A percentile compares a stretch with the other conserved stretches of the same genome.
These are phyloP conservation scores for Tolypocladium guangdongense DNA, from an alignment of 2,329 filamentous ascomycete genomes.

Conservation along the genomic window DNA sequence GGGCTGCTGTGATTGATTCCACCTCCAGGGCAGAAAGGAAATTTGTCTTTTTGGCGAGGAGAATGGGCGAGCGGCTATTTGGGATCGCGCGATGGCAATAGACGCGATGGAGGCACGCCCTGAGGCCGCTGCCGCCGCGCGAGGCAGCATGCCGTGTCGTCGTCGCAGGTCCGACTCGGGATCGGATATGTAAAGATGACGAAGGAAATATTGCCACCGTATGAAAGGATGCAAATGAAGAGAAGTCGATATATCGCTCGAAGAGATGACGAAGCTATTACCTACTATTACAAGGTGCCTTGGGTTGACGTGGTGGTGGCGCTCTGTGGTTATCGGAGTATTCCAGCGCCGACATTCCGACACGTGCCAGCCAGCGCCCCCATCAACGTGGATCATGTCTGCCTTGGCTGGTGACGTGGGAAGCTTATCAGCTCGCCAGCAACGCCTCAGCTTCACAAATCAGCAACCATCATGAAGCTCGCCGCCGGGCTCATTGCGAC, in stretches of 20 bases:
- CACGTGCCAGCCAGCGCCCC: conserved; percentile 10
- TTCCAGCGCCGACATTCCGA: conserved; percentile 15
- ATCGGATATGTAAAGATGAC: background rate
- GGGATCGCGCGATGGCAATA: conserved; percentile 9
- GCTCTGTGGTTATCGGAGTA: conserved; percentile 13
- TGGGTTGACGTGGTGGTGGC: conserved; percentile 10
- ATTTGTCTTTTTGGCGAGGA: conserved; percentile 14
- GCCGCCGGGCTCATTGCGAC: conserved; percentile 26
- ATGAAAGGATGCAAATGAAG: background rate
- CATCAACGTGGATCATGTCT: conserved; percentile 1
- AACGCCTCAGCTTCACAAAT: conserved; percentile 22
- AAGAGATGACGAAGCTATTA: background rate
- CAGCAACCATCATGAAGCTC: conserved; percentile 30
- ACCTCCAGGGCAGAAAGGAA: conserved; percentile 23
- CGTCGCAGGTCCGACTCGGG: background rate
- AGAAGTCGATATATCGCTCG: background rate
- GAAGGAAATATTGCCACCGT: background rate
- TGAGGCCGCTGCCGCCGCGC: conserved; percentile 10
- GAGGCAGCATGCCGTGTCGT: conserved; percentile 10
- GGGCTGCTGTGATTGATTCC: conserved; percentile 7
- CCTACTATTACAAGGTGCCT: background rate
- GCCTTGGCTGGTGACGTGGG: conserved; percentile 18
- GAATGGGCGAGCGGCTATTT: conserved; percentile 10
- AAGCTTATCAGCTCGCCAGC: conserved; percentile 10
- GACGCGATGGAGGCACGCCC: conserved; percentile 10